Evolutionary conservation across 202 grass and related monocot genomes (phyloP), one percentile per base, ranked within the genome.

Genomic region (Setaria italica): DNA sequence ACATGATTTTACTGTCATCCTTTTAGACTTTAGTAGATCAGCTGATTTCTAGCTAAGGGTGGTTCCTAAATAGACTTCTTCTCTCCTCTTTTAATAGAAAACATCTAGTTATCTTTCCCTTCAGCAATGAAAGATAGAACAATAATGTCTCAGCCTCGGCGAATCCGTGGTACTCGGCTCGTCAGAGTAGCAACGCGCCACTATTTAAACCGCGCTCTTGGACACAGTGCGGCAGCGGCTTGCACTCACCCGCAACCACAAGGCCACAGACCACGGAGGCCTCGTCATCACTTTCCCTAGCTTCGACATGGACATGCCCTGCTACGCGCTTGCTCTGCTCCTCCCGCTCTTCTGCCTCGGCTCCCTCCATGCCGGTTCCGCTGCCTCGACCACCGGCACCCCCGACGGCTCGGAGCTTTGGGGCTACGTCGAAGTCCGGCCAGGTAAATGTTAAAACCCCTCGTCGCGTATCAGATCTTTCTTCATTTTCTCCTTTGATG

Each of bases 341-440:
- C 21, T 49, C 70, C 46, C 78, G 29, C 21, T 72, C 78, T 59
- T 84, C 32, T 48, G 82, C 72, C 48, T 76, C 46, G 16, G 25
- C 54, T 14, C 6, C 35, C 35, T 70, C 13, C 43, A 49, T 16
- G 64, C 35, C 33, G n/a, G 46, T 2, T 47, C 62, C 47, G 21
- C 62, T 13, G 75, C 50, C 1, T 64, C 60, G 1, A 77, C 80
- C 57, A 2, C 21, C 55, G 89, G 89, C 58, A 90, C 91, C 56
- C 35, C 25, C 45, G 91, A 96, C 62, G 91, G 91, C 6, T 67
- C 58, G 13, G 94, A 96, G 89, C 74, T 81, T 4, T 96, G 94
- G 94, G 94, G 94, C 7, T 96, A 96, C 76, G 95, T 89, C 33
- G 47, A 92, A 82, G 91, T 98, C 84, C 86, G 93, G 66, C 95